These are phyloP conservation scores for Tolypocladium nubicola DNA, from an alignment of 2,329 filamentous ascomycete species.

Conservation along the genomic window DNA sequence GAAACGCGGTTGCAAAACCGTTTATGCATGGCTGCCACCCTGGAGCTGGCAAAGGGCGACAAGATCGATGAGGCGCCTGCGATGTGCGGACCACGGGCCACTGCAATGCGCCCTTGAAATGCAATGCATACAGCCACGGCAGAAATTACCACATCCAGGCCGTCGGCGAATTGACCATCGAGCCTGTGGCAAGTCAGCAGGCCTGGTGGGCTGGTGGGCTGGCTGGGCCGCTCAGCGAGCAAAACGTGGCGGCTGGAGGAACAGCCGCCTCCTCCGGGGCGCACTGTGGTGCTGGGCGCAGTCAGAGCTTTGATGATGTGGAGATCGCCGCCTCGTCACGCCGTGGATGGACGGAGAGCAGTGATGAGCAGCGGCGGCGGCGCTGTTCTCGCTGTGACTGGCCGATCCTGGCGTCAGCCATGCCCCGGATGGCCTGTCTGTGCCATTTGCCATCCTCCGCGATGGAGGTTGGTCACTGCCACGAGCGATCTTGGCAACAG, in stretches of 20 bases:
- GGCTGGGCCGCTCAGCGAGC: not conserved
- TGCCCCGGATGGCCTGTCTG: not conserved
- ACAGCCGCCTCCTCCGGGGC: not conserved
- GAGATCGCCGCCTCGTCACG: not conserved
- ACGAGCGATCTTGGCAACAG: not conserved
- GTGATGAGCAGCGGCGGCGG: not conserved
- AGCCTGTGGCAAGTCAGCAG: not conserved
- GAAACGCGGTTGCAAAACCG: not conserved
- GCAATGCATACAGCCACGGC: not conserved
- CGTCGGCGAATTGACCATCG: not conserved
- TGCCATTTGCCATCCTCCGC: not conserved
- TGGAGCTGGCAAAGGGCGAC: not conserved
- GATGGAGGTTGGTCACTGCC: not conserved
- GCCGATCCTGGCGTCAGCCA: slow-evolving; percentile 1
- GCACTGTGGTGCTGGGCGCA: not conserved
- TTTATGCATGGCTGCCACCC: not conserved
- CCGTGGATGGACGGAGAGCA: not conserved
- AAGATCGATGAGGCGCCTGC: not conserved
- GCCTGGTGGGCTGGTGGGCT: not conserved
- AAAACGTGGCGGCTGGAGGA: not conserved
- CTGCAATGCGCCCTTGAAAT: not conserved
- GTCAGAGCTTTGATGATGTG: not conserved
- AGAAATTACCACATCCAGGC: not conserved
- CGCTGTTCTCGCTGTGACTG: not conserved
- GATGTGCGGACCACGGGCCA: not conserved